Evolutionary conservation across 495 filamentous ascomycete genomes (phyloP), one percentile per base, ranked within the genome.

Genomic region (Lasiosphaeris hirsuta): DNA sequence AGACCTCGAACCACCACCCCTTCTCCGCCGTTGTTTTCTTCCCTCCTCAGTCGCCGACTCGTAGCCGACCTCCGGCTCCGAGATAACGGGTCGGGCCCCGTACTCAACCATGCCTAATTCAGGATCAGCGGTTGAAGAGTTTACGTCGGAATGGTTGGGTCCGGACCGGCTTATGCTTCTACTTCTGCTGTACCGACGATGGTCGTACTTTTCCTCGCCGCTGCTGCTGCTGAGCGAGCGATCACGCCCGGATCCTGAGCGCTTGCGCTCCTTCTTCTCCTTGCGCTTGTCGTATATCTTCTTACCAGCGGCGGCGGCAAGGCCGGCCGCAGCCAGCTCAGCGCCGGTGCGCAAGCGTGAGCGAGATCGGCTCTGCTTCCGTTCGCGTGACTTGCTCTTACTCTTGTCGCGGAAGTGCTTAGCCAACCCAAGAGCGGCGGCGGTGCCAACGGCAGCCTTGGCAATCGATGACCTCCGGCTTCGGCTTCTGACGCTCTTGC

Each of bases 61-160:
- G 55, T 70, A 69, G 51, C 62, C 66, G 54, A 47, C 57, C 39
- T 44, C 36, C 45, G 46, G 23, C 3, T 30, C 23, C 23, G 23
- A 30, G 23, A 30, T 30, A 30, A 89, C 79, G 48, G 85, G 85
- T 45, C 83, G 79, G 43, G 82, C 79, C 59, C 88, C 90, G 74
- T 93, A 93, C 70, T 92, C 88, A 74, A 95, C 90, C 74, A 94
- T 78, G 57, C 84, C 86, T 78, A 84, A 70, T 70, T 86, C 82
- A 76, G 76, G 81, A 74, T 82, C 75, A 74, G 81, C 75, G 78
- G 77, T 37, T 75, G 70, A 58, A 63, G 61, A 54, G 58, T 60
- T 49, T 54, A 57, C 59, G 66, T 64, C 66, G 59, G 79, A 80
- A 66, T 85, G 65, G 61, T 55, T 62, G 63, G 67, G 81, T 56